Conservation (phyloP, 768 basidiomycete genomes). For the Collybia mongolica region DNA sequence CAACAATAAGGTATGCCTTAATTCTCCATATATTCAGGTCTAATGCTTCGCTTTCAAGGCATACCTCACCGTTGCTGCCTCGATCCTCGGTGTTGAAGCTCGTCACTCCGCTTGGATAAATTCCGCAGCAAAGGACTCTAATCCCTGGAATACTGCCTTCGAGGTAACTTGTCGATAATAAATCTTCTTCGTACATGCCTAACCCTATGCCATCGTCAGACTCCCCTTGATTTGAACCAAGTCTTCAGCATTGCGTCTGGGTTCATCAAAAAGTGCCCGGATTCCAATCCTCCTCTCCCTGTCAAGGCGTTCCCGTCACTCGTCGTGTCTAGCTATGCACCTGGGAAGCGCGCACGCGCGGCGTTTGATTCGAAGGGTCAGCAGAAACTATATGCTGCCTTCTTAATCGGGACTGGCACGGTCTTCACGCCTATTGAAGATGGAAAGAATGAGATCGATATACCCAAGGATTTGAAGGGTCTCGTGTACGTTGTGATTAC, state of each 20-base stretch:
- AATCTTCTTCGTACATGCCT: background rate
- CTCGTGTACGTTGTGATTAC: conserved; percentile 52
- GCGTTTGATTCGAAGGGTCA: conserved; percentile 7
- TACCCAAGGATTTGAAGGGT: conserved; percentile 46
- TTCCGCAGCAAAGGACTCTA: conserved; percentile 42
- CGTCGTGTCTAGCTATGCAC: conserved; percentile 20
- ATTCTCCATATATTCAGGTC: conserved; percentile 2
- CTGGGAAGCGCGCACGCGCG: conserved; percentile 20
- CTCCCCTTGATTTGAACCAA: conserved; percentile 38
- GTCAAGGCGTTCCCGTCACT: conserved; percentile 46
- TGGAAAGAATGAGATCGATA: conserved; percentile 23
- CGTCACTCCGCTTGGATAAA: conserved; percentile 66
- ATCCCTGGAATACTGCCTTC: conserved; percentile 59
- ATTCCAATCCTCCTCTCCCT: conserved; percentile 44
- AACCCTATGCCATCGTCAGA: conserved; percentile 19
- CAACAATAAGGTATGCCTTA: conserved; percentile 32
- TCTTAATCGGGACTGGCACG: conserved; percentile 45
- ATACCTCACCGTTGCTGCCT: conserved; percentile 52
- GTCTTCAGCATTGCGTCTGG: conserved; percentile 35
- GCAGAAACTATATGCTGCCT: conserved; percentile 40
- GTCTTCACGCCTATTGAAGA: conserved; percentile 36
- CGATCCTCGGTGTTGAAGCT: conserved; percentile 60
- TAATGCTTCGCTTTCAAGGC: conserved; percentile 20
- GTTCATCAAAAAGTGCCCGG: conserved; percentile 56
- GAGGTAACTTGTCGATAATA: conserved; percentile 34